Evolutionary conservation across 768 basidiomycete genomes (phyloP), one percentile per base, ranked within the genome.

Genomic region (Hericium erinaceus): DNA sequence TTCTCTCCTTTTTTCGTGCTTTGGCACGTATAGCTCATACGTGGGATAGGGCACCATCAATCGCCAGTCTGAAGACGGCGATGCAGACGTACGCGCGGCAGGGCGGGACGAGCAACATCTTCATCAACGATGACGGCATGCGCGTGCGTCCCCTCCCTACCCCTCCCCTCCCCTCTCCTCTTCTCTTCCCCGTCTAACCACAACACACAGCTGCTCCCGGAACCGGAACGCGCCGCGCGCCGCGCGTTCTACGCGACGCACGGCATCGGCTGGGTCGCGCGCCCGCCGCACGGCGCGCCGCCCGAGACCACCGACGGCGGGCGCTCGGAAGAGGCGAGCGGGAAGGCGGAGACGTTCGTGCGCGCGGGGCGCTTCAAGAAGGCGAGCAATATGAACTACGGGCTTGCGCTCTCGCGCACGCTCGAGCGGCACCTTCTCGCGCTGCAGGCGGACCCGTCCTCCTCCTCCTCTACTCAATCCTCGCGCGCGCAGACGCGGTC

Each of bases 21-120:
- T 12, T 5, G 26, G 22, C 22, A 22, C 1, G 39, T 48, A 13
- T 48, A 22, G 15, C 37, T 16, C 2, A 49, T 50, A 20, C 44
- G 4, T 22, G 28, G 28, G 41, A 13, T 50, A 70, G 75, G 64
- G 67, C 78, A 0, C 78, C 76, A 22, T 79, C 78, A 0, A 75
- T 80, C 57, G 74, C 79, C 38, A 81, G 80, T 2, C 65, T 84
- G 55, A 83, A 84, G 64, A 75, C 73, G 67, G 80, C 81, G 7
- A 81, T 83, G 73, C 79, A 80, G 62, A 82, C 81, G 12, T 82
- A 84, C 61, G 83, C 83, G 33, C 75, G 82, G 4, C 83, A 84
- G 62, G 83, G 83, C n/a, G 83, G 83, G 2, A 77, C 77, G 0
- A 79, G 77, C 54, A 74, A 74, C 16, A 81, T 84, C 61, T 73